These are phyloP conservation scores for Didymella sp. DNA, from an alignment of 2,329 filamentous ascomycete genomes.

Conservation along the genomic window DNA sequence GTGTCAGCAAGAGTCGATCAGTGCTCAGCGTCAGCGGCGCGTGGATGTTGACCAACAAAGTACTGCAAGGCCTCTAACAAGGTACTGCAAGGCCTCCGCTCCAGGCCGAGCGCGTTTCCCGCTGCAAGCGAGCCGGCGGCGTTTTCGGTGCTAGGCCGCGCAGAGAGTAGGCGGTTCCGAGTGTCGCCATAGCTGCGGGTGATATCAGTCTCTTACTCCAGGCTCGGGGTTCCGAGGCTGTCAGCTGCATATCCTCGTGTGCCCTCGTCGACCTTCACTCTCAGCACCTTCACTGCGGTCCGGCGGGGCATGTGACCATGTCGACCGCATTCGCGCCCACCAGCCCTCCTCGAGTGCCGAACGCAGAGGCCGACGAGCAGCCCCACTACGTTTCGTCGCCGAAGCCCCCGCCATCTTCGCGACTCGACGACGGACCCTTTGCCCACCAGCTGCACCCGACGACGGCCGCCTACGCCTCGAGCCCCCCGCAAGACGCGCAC, in stretches of 20 bases:
- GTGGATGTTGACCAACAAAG: no score
- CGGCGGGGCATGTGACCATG: conserved; percentile 3
- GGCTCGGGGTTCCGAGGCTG: conserved; percentile 5
- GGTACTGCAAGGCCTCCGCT: no score
- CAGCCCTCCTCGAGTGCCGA: conserved; percentile 26
- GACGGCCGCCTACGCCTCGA: conserved; percentile 8
- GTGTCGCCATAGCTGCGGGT: conserved; percentile 21
- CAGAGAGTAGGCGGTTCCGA: conserved; percentile 26
- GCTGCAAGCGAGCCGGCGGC: conserved; percentile 11
- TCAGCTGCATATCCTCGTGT: background rate
- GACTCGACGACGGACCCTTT: conserved; percentile 7
- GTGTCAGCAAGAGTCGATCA: background rate
- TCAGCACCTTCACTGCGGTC: background rate
- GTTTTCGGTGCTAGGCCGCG: conserved; percentile 22
- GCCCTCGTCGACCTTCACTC: background rate
- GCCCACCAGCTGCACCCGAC: conserved; percentile 20
- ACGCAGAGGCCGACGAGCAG: conserved; percentile 27
- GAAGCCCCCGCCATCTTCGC: conserved; percentile 33
- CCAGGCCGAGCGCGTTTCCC: background rate
- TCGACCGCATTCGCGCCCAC: conserved; percentile 37
- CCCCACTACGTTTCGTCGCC: conserved; percentile 37
- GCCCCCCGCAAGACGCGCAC: conserved; percentile 26
- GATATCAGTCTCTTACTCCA: conserved; percentile 29
- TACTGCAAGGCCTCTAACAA: no score
- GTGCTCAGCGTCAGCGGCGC: background rate